Conservation (phyloP, 495 filamentous ascomycete species). For the Zalerion maritima region DNA sequence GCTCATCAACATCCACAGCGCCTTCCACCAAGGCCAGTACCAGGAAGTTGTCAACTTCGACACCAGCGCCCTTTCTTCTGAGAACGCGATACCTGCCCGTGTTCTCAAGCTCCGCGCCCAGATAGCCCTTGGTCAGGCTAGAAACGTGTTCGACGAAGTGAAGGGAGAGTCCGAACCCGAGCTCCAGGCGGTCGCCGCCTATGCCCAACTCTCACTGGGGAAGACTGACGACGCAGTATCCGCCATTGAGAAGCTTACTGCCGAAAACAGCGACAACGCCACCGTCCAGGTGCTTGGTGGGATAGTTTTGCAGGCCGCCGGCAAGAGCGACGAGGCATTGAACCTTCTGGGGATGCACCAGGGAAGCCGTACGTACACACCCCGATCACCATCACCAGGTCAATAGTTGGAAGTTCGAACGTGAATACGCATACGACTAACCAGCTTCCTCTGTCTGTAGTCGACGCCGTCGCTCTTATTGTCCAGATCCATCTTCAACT, state of each 20-base stretch:
- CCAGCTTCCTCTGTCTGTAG: no score
- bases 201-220: constrained; percentile 54
- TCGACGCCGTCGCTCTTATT: constrained; percentile 54
- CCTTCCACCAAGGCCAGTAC: constrained; percentile 90
- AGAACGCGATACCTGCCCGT: constrained; percentile 65
- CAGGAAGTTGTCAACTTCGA: constrained; percentile 67
- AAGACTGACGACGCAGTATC: constrained; percentile 45
- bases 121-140: constrained; percentile 63
- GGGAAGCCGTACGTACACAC: constrained; percentile 65
- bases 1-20: constrained; percentile 86
- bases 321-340: constrained; percentile 70
- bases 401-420: no score
- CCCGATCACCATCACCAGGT: no score
- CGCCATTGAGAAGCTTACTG: constrained; percentile 49
- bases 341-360: constrained; percentile 65
- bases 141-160: constrained; percentile 54
- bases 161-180: constrained; percentile 54
- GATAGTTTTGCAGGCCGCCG: constrained; percentile 62
- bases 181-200: constrained; percentile 59
- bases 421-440: no score
- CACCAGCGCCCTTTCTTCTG: constrained; percentile 54
- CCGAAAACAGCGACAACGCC: constrained; percentile 51
- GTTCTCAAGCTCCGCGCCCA: constrained; percentile 67
- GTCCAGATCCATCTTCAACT: constrained; percentile 85
- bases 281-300: constrained; percentile 70